These are phyloP conservation scores for Neopestalotiopsis rosae DNA, from an alignment of 2,329 filamentous ascomycete species.

Conservation along the genomic window DNA sequence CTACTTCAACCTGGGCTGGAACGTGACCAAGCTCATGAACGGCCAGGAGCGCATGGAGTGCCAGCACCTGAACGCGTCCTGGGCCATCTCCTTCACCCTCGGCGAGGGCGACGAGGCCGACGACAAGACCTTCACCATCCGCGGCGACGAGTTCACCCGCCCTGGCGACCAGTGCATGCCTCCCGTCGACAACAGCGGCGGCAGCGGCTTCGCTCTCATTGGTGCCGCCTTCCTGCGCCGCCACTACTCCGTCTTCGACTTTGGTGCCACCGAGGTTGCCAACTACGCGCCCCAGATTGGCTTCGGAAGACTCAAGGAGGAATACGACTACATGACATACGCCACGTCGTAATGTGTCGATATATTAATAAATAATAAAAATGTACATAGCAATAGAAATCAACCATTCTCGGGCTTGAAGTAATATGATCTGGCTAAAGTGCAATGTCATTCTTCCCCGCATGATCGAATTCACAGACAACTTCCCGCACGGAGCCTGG, in stretches of 20 bases:
- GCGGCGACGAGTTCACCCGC: constrained; percentile 35
- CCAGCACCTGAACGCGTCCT: constrained; percentile 41
- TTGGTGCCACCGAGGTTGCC: constrained; percentile 26
- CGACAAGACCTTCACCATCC: constrained; percentile 31
- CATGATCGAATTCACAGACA: too few relatives aligned
- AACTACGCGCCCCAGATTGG: constrained; percentile 23
- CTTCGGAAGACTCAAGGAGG: constrained; percentile 23
- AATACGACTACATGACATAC: constrained; percentile 17
- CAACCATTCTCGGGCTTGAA: too few relatives aligned
- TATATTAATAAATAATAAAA: background rate
- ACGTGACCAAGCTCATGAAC: constrained; percentile 36
- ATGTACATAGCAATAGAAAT: background rate
- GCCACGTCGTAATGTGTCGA: background rate
- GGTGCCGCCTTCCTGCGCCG: constrained; percentile 35
- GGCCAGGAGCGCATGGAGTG: constrained; percentile 38
- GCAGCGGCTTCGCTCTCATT: constrained; percentile 34
- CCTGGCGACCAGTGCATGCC: constrained; percentile 44
- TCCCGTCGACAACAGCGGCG: constrained; percentile 34
- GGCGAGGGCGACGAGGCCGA: constrained; percentile 24
- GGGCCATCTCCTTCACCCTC: constrained; percentile 38
- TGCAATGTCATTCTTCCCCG: too few relatives aligned
- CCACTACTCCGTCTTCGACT: constrained; percentile 42
- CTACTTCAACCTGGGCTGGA: constrained; percentile 41
- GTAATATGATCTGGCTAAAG: too few relatives aligned
- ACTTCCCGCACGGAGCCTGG: too few relatives aligned